Evolutionary conservation across 805 yeast genomes (phyloP).

Genomic region (Yamadazyma tumulicola): DNA sequence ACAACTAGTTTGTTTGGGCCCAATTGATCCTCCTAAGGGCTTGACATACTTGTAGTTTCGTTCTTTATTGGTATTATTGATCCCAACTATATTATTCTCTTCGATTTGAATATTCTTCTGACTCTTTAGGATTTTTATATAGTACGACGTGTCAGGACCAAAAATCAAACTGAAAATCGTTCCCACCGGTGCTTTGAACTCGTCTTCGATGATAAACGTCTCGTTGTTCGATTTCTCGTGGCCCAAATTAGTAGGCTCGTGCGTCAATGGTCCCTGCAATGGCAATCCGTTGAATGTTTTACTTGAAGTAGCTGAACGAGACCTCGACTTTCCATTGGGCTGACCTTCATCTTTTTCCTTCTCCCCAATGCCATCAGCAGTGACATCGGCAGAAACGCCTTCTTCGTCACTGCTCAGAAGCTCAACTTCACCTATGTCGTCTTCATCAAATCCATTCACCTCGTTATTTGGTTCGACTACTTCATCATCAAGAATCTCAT

Average conservation of each 20-base stretch:
- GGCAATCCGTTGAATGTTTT: conserved; percentile 35
- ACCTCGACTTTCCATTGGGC: background rate
- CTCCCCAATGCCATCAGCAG: conserved; percentile 5
- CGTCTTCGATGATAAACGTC: conserved; percentile 51
- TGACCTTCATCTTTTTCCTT: conserved; percentile 4
- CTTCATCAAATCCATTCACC: conserved; percentile 3
- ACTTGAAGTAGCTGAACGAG: background rate
- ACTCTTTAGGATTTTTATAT: conserved; percentile 44
- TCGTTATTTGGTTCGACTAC: conserved; percentile 2
- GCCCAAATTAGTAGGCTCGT: conserved; percentile 46
- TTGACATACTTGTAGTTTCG: conserved; percentile 58
- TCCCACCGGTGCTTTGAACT: conserved; percentile 62
- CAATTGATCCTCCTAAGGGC: conserved; percentile 65
- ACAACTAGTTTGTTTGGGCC: conserved; percentile 75
- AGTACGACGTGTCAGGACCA: conserved; percentile 52
- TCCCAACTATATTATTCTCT: conserved; percentile 34
- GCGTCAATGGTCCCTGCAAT: conserved; percentile 43
- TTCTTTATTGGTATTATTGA: conserved; percentile 22
- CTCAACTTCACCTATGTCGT: conserved; percentile 4
- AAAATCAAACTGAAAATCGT: conserved; percentile 55
- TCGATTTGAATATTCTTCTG: conserved; percentile 65
- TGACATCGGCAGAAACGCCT: too few relatives aligned
- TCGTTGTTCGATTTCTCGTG: conserved; percentile 49
- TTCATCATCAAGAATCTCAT: conserved; percentile 18
- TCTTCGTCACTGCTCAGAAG: conserved; percentile 3